Base-by-base conservation (phyloP, 1,139 yeast genomes). In the Lodderomyces oxycetoniae region DNA sequence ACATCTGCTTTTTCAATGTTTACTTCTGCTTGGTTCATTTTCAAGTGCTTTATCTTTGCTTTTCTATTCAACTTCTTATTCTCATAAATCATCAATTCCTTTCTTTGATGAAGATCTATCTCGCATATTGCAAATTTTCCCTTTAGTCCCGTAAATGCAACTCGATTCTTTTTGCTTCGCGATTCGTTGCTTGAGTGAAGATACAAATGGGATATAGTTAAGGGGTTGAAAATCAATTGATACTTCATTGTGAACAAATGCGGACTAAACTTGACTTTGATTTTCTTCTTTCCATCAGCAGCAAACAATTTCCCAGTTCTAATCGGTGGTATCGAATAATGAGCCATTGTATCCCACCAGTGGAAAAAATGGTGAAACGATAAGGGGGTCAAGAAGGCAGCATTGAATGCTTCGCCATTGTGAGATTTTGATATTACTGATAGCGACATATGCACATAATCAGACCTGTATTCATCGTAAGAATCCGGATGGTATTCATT, bases 281-380 rank as follows among this genome's bases (percentile, higher is more conserved):
- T 49, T 16, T 53, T 50, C 22, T 50, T 55, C n/a, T 53, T 41
- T 13, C 55, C 54, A 16, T 49, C 44, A 3, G 46, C 47, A 3
- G 46, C 47, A 48, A 85, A 91, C 15, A 91, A 55, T 10, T 61
- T 60, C 0, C 97, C 97, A 28, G 73, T 70, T 39, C 87, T 71
- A 3, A 86, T 71, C 0, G 97, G 96, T 24, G 86, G 62, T 4
- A 94, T 79, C 20, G 82, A 62, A 21, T 74, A 72, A 30, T 85
- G 77, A 17, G 81, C 77, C 49, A 91, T 77, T 35, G 81, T 69
- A 32, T 68, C 60, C 95, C 96, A 88, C 97, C 97, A 91, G 26
- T 62, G 59, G 48, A 74, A 77, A 61, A 89, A 89, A 46, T 83
- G 83, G 9, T 61, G 58, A 43, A 87, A 64, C 0, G 82, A 70